Base-by-base conservation (phyloP, 495 filamentous ascomycete genomes). In the Talaromyces thailandensis region DNA sequence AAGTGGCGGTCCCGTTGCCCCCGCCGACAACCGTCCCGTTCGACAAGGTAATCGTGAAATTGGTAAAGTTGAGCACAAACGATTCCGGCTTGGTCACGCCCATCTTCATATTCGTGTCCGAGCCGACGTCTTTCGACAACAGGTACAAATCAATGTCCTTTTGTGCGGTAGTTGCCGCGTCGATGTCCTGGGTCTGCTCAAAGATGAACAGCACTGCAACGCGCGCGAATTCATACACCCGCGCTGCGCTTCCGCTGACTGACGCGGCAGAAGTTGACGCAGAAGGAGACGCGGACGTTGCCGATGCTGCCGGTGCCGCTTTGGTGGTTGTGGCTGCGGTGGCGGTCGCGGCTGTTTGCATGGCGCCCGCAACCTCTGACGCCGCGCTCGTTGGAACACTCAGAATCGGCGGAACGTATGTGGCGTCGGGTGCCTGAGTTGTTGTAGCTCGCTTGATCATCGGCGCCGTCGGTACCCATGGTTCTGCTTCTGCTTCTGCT, bases 131-230 rank as follows among this genome's bases (percentile, higher is more conserved):
- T 26, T 64, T 16, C 60, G 59, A 61, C 37, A 61, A 28, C 0
- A 63, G 62, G 16, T 45, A 63, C 23, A 51, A 26, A 29, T 56
- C 53, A 50, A 63, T 63, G 4, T 58, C 31, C 43, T 35, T 45
- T 31, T 56, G 62, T 16, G 62, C 62, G 6, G 62, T 58, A 11
- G 51, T 66, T 18, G 72, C 73, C 9, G 73, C 71, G 2, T 70
- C 65, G 0, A 83, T 63, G 0, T 70, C 70, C 2, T 75, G 75
- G 0, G 79, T 81, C 59, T 80, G 72, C 66, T 82, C 71, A 40
- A 82, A 69, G 61, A 83, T 77, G 64, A 79, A 82, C 21, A 83
- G 69, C 11, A 83, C 75, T 8, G 78, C 75, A 25, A 76, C 68
- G 56, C 73, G 71, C 1, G 80, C 78, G 64, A 83, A 83, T 28